phyloP scores from a whole-genome alignment of 768 basidiomycete genomes.

The Heimioporus sp. region DNA sequence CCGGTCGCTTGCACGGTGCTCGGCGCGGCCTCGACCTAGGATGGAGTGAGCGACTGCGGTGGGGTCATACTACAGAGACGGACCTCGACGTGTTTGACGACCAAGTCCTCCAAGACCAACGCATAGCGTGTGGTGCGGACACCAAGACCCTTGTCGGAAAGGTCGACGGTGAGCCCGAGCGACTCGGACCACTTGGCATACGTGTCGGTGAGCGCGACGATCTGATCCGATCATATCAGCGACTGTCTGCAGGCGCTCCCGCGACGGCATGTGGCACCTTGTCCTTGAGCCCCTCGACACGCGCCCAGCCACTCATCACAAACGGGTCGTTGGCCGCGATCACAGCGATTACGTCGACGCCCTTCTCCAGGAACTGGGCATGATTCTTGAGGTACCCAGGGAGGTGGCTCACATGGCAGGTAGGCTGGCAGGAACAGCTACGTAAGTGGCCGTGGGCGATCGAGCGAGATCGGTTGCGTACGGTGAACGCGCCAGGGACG shows the following conservation, averaged over 20 bases:
- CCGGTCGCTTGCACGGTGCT: slow-evolving; percentile 7
- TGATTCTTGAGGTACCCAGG: slow-evolving; percentile 46
- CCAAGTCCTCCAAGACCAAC: slow-evolving; percentile 65
- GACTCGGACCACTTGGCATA: slow-evolving; percentile 53
- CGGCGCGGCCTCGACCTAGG: slow-evolving; percentile 12
- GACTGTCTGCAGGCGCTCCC: slow-evolving; percentile 13
- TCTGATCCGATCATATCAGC: slow-evolving; percentile 34
- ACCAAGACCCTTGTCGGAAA: slow-evolving; percentile 49
- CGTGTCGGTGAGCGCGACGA: slow-evolving; percentile 57
- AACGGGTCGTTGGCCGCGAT: slow-evolving; percentile 61
- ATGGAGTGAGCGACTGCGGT: background rate
- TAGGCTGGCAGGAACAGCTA: slow-evolving; percentile 26
- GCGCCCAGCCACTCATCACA: slow-evolving; percentile 60
- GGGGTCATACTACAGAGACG: slow-evolving; percentile 14
- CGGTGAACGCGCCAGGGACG: slow-evolving; percentile 82
- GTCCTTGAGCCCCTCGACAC: slow-evolving; percentile 60
- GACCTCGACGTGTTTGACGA: slow-evolving; percentile 64
- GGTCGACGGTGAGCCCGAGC: slow-evolving; percentile 55
- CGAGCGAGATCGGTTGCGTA: slow-evolving; percentile 31
- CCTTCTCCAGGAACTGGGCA: slow-evolving; percentile 50
- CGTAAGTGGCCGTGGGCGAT: background rate
- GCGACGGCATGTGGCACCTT: slow-evolving; percentile 47
- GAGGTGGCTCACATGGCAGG: slow-evolving; percentile 43
- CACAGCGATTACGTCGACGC: slow-evolving; percentile 51
- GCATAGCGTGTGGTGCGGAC: slow-evolving; percentile 61